phyloP scores from a whole-genome alignment of 2,329 filamentous ascomycete genomes.

The Colletotrichum somersetense region DNA sequence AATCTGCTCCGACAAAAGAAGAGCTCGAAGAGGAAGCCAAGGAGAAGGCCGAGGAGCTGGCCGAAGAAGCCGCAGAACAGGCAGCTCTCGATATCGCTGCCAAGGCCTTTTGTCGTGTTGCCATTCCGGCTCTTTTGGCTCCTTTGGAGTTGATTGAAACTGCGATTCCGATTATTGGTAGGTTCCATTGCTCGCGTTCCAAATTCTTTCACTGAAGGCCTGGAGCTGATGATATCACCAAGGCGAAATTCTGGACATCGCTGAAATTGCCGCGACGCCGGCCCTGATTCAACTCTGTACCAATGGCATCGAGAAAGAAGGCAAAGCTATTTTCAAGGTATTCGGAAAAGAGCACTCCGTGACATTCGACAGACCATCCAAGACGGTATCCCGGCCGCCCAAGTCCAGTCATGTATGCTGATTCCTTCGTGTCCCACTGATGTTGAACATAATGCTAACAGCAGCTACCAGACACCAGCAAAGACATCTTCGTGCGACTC shows the following conservation, averaged over 20 bases:
- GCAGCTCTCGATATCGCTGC: slow-evolving; percentile 51
- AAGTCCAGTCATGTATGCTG: slow-evolving; percentile 11
- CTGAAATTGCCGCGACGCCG: slow-evolving; percentile 5
- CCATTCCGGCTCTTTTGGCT: slow-evolving; percentile 47
- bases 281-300: slow-evolving; percentile 8
- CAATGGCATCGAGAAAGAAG: slow-evolving; percentile 2
- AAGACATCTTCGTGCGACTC: slow-evolving; percentile 12
- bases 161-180: slow-evolving; percentile 8
- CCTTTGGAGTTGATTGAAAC: slow-evolving; percentile 3
- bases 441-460: neutral
- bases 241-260: slow-evolving; percentile 8
- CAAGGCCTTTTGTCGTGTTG: slow-evolving; percentile 51
- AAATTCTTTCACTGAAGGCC: too few species aligned
- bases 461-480: neutral
- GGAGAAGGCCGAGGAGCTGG: slow-evolving; percentile 27
- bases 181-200: neutral
- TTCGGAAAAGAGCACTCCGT: slow-evolving; percentile 10
- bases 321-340: slow-evolving; percentile 7
- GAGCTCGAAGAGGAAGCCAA: too few species aligned
- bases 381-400: slow-evolving; percentile 11
- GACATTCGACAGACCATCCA: slow-evolving; percentile 4
- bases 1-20: too few species aligned
- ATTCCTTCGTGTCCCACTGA: too few species aligned
- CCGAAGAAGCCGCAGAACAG: slow-evolving; percentile 46
- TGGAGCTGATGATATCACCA: too few species aligned